Conservation (phyloP, 495 filamentous ascomycete genomes). For the Annulohypoxylon bovei region DNA sequence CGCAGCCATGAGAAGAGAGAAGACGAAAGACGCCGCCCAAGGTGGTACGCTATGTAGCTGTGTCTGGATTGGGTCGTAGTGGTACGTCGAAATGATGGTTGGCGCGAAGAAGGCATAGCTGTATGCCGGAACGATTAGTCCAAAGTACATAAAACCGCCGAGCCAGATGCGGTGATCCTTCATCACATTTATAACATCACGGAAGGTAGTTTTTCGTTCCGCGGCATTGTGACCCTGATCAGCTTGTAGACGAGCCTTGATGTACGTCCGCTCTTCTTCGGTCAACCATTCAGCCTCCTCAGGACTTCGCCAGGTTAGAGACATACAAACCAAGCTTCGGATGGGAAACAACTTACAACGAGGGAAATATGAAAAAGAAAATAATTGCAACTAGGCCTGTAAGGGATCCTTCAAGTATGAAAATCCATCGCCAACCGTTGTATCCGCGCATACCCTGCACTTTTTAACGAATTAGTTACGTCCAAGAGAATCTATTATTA, state of each 20-base stretch:
- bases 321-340: not conserved
- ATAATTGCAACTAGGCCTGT: conserved; percentile 76
- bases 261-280: conserved; percentile 77
- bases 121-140: conserved; percentile 88
- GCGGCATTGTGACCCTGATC: conserved; percentile 82
- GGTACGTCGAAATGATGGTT: conserved; percentile 75
- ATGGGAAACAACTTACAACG: conserved; percentile 64
- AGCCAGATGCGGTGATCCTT: conserved; percentile 74
- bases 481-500: not conserved
- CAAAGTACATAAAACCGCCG: conserved; percentile 91
- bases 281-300: conserved; percentile 73
- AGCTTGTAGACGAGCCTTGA: conserved; percentile 75
- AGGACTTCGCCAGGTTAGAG: conserved; percentile 44
- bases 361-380: conserved; percentile 83
- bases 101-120: conserved; percentile 76
- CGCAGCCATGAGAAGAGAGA: conserved; percentile 77
- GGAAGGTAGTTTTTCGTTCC: conserved; percentile 68
- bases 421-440: conserved; percentile 87
- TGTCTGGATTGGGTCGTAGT: conserved; percentile 74
- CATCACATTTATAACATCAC: conserved; percentile 76
- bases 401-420: conserved; percentile 76
- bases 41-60: conserved; percentile 87
- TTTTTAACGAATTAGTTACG: conserved; percentile 30
- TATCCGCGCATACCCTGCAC: conserved; percentile 74
- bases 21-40: conserved; percentile 80